A percentile compares a stretch with the other conserved stretches of the same genome.
Conservation (phyloP, 441 rosid genomes). For the Gossypium schwendimanii region DNA sequence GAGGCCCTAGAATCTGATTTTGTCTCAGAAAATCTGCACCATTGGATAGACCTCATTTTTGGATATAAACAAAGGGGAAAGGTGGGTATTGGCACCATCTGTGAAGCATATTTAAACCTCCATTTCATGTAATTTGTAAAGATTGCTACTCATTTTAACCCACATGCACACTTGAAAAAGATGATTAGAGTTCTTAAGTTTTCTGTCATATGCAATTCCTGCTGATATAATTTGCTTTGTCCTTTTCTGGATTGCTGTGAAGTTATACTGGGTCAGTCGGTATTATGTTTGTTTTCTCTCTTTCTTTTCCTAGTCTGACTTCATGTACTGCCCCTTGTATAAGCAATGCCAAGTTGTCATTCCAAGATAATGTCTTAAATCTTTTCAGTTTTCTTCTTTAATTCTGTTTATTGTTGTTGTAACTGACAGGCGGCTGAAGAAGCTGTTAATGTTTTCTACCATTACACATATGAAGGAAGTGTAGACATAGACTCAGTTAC, state of each 20-base stretch:
- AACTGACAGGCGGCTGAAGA: conserved; percentile 84
- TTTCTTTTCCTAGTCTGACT: not conserved
- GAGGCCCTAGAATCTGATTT: conserved; percentile 96
- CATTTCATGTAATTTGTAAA: conserved; percentile 1
- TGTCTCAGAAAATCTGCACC: conserved; percentile 96
- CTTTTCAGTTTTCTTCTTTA: conserved; percentile 8
- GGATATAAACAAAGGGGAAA: conserved; percentile 98
- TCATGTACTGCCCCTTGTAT: not conserved
- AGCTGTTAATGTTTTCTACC: conserved; percentile 77
- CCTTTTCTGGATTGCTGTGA: not conserved
- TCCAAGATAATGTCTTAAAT: not conserved
- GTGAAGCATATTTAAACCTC: conserved; percentile 3
- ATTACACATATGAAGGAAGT: conserved; percentile 87
- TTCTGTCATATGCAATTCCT: not conserved
- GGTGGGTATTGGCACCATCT: conserved; percentile 39
- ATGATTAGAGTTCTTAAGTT: not conserved
- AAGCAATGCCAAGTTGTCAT: not conserved
- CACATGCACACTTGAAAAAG: not conserved
- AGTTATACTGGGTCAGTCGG: not conserved
- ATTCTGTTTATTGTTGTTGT: conserved; percentile 11
- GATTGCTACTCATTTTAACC: not conserved
- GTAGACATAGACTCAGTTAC: conserved; percentile 80
- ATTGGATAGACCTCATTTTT: conserved; percentile 99
- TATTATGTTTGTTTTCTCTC: conserved; percentile 1
- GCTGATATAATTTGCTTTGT: not conserved